phyloP scores from a whole-genome alignment of 1,284 basidiomycete genomes.

The Moesziomyces parantarcticus region DNA sequence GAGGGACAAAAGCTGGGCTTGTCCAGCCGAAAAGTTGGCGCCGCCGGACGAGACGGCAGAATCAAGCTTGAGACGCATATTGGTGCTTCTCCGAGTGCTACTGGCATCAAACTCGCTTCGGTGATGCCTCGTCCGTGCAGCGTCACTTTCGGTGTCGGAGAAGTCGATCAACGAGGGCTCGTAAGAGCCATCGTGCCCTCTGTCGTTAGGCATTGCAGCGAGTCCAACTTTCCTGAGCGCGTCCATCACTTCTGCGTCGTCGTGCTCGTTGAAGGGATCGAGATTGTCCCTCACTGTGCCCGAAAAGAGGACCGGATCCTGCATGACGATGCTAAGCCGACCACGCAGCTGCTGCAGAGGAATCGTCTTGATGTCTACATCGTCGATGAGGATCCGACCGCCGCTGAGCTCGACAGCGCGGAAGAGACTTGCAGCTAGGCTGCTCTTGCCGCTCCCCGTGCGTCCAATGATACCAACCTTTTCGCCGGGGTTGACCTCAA shows the following conservation, averaged over 20 bases:
- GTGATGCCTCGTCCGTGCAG: not conserved
- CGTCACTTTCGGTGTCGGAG: conserved; percentile 32
- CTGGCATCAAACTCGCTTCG: not conserved
- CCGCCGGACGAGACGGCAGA: conserved; percentile 82
- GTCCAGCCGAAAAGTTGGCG: conserved; percentile 84
- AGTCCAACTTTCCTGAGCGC: conserved; percentile 33
- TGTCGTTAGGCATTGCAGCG: conserved; percentile 58
- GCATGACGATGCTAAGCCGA: conserved; percentile 70
- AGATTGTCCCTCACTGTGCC: conserved; percentile 86
- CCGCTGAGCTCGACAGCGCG: conserved; percentile 47
- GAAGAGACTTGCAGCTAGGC: conserved; percentile 37
- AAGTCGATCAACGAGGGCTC: conserved; percentile 67
- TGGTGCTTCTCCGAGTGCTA: conserved; percentile 7
- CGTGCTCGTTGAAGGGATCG: conserved; percentile 86
- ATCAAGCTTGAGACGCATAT: conserved; percentile 72
- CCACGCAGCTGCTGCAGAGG: conserved; percentile 62
- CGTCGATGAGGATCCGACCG: conserved; percentile 60
- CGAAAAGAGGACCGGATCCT: conserved; percentile 83
- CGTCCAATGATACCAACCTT: conserved; percentile 71
- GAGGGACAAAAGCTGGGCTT: conserved; percentile 83
- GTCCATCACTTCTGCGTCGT: conserved; percentile 81
- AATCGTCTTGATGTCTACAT: conserved; percentile 54
- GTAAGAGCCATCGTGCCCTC: not conserved
- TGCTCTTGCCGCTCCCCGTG: conserved; percentile 71
- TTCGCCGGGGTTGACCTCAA: conserved; percentile 78